Evolutionary conservation across 2,329 filamentous ascomycete genomes (phyloP).

Genomic region (Ceratocystis alfenasii): DNA sequence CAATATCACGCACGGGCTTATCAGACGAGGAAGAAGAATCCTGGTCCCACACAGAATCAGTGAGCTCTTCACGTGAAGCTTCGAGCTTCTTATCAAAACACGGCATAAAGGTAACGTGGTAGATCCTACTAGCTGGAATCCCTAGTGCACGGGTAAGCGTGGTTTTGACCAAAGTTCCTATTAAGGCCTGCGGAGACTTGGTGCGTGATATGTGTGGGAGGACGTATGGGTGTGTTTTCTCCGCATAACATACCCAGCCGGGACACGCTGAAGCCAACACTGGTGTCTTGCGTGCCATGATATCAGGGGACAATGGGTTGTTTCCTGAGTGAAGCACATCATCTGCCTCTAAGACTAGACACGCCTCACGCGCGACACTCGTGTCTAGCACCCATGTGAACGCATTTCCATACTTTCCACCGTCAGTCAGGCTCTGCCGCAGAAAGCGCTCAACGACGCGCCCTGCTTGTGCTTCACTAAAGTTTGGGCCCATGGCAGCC

Average conservation of each 20-base stretch:
- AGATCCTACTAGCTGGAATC: constrained; percentile 68
- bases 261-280: constrained; percentile 84
- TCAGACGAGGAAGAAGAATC: constrained; percentile 29
- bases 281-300: constrained; percentile 34
- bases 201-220: constrained; percentile 80
- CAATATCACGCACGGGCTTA: constrained; percentile 67
- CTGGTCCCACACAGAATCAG: constrained; percentile 56
- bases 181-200: constrained; percentile 87
- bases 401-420: constrained; percentile 59
- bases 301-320: not conserved
- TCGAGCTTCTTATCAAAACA: constrained; percentile 99
- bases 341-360: constrained; percentile 65
- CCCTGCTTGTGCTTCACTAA: constrained; percentile 61
- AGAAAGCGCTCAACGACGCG: constrained; percentile 75
- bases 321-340: constrained; percentile 43
- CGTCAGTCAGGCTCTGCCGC: constrained; percentile 50
- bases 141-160: constrained; percentile 60
- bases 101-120: constrained; percentile 93
- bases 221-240: constrained; percentile 92
- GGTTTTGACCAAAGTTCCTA: constrained; percentile 82
- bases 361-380: constrained; percentile 68
- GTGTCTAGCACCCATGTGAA: constrained; percentile 91
- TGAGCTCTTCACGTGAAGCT: constrained; percentile 84
- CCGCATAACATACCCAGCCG: constrained; percentile 97
- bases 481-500: constrained; percentile 61